Conservation (phyloP, 805 yeast species). For the Starmerella floris region DNA sequence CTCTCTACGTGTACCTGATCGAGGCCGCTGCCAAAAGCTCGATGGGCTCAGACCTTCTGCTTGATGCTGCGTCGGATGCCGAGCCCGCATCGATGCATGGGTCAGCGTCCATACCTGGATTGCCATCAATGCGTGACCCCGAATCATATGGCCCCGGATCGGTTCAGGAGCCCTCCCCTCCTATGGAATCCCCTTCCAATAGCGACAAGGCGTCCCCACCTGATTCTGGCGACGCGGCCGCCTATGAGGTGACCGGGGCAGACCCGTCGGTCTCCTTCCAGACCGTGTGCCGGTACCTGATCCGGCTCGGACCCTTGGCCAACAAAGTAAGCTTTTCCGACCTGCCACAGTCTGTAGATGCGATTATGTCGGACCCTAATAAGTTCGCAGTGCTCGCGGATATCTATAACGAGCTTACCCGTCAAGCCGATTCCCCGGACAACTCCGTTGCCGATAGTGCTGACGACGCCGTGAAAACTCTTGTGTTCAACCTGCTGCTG, state of each 20-base stretch:
- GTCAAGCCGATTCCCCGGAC: neutral
- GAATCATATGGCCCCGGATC: no score
- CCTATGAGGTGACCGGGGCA: neutral
- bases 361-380: constrained; percentile 7
- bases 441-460: neutral
- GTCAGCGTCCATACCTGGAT: no score
- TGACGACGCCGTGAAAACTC: constrained; percentile 14
- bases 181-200: neutral
- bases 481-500: constrained; percentile 21
- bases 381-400: constrained; percentile 4
- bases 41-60: neutral
- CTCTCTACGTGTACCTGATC: constrained; percentile 16
- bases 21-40: constrained; percentile 18
- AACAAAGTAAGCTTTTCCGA: constrained; percentile 13
- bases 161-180: no score
- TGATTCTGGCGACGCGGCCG: neutral
- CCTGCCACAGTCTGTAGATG: constrained; percentile 18
- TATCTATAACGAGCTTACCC: constrained; percentile 11
- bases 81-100: neutral
- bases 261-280: constrained; percentile 8
- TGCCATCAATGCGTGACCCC: no score
- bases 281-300: constrained; percentile 19
- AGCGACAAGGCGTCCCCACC: neutral
- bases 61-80: neutral
- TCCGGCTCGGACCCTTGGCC: constrained; percentile 19